A percentile compares a stretch with the other conserved stretches of the same genome.
Conservation (phyloP, 1,284 basidiomycete genomes). For the Trichosporon asahii region DNA sequence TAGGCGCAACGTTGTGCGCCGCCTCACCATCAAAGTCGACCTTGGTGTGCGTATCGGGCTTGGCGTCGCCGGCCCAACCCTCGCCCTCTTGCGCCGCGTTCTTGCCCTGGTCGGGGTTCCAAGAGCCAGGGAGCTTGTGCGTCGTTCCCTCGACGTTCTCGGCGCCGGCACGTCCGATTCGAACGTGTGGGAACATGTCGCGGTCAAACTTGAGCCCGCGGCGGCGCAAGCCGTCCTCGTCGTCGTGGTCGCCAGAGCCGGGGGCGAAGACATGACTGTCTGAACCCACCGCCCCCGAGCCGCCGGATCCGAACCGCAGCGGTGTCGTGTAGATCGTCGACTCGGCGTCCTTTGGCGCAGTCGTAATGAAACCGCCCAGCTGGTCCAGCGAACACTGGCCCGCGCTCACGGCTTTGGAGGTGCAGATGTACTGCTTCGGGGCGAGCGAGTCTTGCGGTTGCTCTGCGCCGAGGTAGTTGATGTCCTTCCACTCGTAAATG, state of each 20-base stretch:
- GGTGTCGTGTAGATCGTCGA: conserved; percentile 58
- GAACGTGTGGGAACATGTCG: not conserved
- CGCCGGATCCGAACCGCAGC: conserved; percentile 35
- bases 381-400: conserved; percentile 67
- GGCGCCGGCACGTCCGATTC: not conserved
- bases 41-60: not conserved
- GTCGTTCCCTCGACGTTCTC: not conserved
- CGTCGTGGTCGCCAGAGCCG: conserved; percentile 6
- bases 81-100: not conserved
- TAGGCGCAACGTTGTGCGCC: not conserved
- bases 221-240: conserved; percentile 13
- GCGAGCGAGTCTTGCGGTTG: conserved; percentile 30
- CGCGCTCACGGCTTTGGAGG: conserved; percentile 53
- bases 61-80: not conserved
- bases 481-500: conserved; percentile 92
- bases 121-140: not conserved
- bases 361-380: conserved; percentile 80
- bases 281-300: not conserved
- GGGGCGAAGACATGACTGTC: not conserved
- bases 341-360: conserved; percentile 61
- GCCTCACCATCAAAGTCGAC: not conserved
- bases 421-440: conserved; percentile 74
- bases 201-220: not conserved
- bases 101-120: not conserved
- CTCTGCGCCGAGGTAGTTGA: conserved; percentile 69